Evolutionary conservation across 805 yeast genomes (phyloP), one percentile per base, ranked within the genome.

Genomic region (Ogataea chonburiensis): DNA sequence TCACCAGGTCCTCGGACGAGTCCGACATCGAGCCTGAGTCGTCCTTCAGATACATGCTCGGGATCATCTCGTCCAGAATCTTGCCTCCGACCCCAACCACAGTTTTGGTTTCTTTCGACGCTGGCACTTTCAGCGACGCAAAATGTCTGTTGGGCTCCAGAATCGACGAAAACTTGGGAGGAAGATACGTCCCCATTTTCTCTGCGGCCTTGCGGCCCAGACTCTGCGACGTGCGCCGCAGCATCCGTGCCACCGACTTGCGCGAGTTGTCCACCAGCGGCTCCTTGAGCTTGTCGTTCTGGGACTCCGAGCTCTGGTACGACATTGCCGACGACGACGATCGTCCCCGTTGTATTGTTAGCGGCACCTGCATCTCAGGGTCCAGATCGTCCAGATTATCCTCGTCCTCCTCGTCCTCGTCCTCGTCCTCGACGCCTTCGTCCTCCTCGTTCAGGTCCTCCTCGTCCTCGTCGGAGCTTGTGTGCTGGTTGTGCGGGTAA

Each of bases 71-170:
- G 13, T 49, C 50, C 21, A 53, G 34, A 34, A 49, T 40, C 31
- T 52, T 63, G 31, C 49, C 56, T 0, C 70, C 68, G 43, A 80
- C 71, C 3, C 77, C 75, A 5, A 70, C 73, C 15, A 70, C 71
- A 10, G 73, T 67, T 40, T 67, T 66, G 1, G 66, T 65, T 7
- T 71, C 75, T 18, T 57, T 58, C 1, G 67, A 60, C 0, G 71
- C 64, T 1, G 74, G 61, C 38, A 71, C 70, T 40, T 67, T 65
- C 26, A 65, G 67, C 19, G 87, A 86, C 0, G 98, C 98, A 71
- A 93, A 93, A 57, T 91, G 97, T 42, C 98, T 71, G 13, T 86
- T 79, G 6, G 97, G 95, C 55, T 91, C 97, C 52, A 91, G 66
- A 41, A 91, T 81, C 0, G 95, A 86, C 2, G 91, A 78, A 38